Base-by-base conservation (phyloP, 208 protist genomes). In the Crithidia fasciculata region DNA sequence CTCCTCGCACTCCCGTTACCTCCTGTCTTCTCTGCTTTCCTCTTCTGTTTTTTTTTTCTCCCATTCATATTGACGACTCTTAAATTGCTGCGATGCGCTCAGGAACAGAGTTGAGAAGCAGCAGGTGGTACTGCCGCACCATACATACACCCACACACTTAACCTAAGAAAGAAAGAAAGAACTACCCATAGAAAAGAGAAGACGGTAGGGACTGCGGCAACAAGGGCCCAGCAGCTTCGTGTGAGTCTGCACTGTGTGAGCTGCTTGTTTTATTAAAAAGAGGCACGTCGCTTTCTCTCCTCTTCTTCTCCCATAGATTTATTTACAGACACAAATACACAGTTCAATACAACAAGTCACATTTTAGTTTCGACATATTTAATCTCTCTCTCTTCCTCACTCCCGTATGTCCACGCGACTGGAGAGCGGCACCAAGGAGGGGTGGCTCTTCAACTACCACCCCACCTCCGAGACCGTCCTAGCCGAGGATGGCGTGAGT, bases 361-460 rank as follows among this genome's bases (percentile, higher is more conserved):
- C 15, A 55, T 0, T 49, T 2, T 3, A 57, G 64, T 45, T 66
- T 68, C 3, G 59, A 67, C 45, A 59, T 52, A 63, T 50, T 16
- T 59, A 45, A 18, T 44, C 0, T 10, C 19, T 70, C 40, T 64
- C 62, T 41, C 59, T 50, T 54, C 15, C 16, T 63, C 44, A 72
- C 54, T 3, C 8, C 16, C 18, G 8, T 16, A 78, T 75, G 74
- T 64, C 71, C 47, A 76, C 78, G 2, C 62, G 70, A 9, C 66
- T 95, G 65, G 88, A 97, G 56, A 89, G 81, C 44, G 93, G 93
- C 39, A 82, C 78, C 37, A 80, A 74, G 44, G 95, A 87, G 12
- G 93, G 93, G 39, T 97, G 93, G 93, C 80, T 97, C 8, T 97
- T 93, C 64, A 95, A 97, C 68, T 97, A 97, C 78, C 87, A 97